These are phyloP conservation scores for Agaricus sinodeliciosus DNA, from an alignment of 768 basidiomycete species.

Conservation along the genomic window DNA sequence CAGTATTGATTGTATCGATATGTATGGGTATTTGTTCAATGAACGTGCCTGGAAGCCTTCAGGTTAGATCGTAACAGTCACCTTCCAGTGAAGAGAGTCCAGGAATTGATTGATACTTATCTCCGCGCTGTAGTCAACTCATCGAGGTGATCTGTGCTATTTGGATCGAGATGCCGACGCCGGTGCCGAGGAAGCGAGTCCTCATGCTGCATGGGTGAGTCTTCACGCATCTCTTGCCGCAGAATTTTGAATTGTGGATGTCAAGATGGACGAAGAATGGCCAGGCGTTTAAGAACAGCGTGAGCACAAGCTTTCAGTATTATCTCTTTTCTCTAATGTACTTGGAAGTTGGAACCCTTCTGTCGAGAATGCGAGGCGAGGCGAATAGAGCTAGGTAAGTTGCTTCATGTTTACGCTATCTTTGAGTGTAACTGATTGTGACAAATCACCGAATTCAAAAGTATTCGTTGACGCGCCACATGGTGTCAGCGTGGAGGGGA, in stretches of 20 bases:
- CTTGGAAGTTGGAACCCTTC: conserved; percentile 4
- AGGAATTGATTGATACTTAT: no score
- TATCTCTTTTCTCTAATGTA: not conserved
- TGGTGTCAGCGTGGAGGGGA: conserved; percentile 7
- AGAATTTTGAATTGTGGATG: not conserved
- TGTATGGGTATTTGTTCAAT: no score
- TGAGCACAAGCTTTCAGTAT: not conserved
- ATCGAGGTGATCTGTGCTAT: not conserved
- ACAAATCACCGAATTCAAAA: not conserved
- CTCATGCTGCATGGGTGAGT: conserved; percentile 8
- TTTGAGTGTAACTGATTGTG: not conserved
- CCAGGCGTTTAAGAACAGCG: conserved; percentile 1
- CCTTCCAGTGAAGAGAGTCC: no score
- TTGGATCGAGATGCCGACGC: not conserved
- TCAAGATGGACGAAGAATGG: conserved; percentile 7
- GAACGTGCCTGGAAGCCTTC: no score
- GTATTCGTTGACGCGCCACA: conserved; percentile 8
- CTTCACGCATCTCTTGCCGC: not conserved
- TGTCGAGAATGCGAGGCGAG: conserved; percentile 5
- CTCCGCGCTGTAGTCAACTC: not conserved
- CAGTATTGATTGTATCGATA: no score
- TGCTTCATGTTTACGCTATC: not conserved
- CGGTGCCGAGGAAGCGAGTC: conserved; percentile 2
- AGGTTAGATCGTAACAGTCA: no score
- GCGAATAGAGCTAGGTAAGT: conserved; percentile 8